Evolutionary conservation across 2,329 filamentous ascomycete species (phyloP).

Genomic region (Sporothrix phasma): DNA sequence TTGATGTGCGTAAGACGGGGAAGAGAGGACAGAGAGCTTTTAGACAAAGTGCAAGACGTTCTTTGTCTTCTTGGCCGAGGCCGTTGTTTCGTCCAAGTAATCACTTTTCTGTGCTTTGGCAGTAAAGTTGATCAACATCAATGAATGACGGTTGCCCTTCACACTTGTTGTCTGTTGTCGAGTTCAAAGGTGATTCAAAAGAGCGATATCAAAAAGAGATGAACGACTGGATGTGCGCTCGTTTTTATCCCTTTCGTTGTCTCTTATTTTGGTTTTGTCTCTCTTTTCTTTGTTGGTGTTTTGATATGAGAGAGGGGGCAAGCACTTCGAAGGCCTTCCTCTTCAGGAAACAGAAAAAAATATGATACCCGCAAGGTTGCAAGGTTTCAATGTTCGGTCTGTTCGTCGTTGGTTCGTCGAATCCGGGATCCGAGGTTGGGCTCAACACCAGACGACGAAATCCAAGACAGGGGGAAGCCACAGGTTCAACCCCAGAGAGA

Average conservation of each 20-base stretch:
- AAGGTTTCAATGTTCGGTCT: background rate
- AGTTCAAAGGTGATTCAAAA: too few relatives aligned
- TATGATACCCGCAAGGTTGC: too few relatives aligned
- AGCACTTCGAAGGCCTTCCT: background rate
- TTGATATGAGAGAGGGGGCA: background rate
- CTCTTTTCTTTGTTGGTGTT: background rate
- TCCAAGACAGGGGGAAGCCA: conserved; percentile 1
- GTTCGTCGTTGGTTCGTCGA: background rate
- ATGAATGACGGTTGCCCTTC: background rate
- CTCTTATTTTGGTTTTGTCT: background rate
- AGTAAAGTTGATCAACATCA: background rate
- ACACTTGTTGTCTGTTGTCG: background rate
- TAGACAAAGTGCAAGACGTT: background rate
- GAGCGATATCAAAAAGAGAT: background rate
- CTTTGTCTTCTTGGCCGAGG: background rate
- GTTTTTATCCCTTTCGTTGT: background rate
- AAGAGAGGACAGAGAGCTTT: background rate
- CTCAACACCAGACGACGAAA: background rate
- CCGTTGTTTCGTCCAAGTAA: background rate
- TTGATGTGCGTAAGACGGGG: background rate
- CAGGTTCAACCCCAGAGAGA: background rate
- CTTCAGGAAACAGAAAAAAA: background rate
- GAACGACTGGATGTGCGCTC: background rate
- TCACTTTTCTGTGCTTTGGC: background rate
- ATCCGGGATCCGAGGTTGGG: background rate